Base-by-base conservation (phyloP, 441 rosid species). In the Pelargonium hybrid region DNA sequence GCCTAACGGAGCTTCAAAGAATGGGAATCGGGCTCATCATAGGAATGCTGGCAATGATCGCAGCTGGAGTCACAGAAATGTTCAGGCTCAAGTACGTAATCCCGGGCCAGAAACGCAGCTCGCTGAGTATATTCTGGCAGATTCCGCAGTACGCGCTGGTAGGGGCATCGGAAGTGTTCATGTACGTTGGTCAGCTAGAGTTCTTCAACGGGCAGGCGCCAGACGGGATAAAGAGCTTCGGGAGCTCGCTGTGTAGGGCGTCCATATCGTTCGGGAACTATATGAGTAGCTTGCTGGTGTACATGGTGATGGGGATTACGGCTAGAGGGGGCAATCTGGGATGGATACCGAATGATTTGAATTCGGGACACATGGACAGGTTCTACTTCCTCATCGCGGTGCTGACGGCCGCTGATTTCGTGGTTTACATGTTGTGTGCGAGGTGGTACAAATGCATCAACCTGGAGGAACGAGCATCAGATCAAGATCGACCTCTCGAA, bases 151-250 rank as follows among this genome's bases (percentile, higher is more conserved):
- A 87, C 57, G 90, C 87, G 0, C 80, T 92, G 9, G 87, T 92
- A 0, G 99, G 99, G 64, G 99, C 98, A 57, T 95, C 99, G 10
- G 99, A 95, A 79, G 99, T 95, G 59, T 94, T 95, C 84, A 95
- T 95, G 99, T 95, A 95, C 48, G 98, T 94, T 0, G 96, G 98
- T 10, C 98, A 94, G 75, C 86, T 94, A 13, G 99, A 94, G 75
- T 94, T 94, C 86, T 94, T 94, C 84, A 94, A 94, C 62, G 91
- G 91, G 0, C 99, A 94, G 62, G 71, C 99, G n/a, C 98, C 98
- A 1, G 93, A 90, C 2, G 92, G 98, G 14, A 74, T 95, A 39
- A 95, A 92, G 83, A 95, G 99, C 85, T 92, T 92, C 0, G 99
- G 97, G 17, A 92, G 98, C 13, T 94, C 99, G 13, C 85, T 95